Evolutionary conservation across 2,329 filamentous ascomycete genomes (phyloP), one percentile per base, ranked within the genome.

Genomic region (Neonectria faginata): DNA sequence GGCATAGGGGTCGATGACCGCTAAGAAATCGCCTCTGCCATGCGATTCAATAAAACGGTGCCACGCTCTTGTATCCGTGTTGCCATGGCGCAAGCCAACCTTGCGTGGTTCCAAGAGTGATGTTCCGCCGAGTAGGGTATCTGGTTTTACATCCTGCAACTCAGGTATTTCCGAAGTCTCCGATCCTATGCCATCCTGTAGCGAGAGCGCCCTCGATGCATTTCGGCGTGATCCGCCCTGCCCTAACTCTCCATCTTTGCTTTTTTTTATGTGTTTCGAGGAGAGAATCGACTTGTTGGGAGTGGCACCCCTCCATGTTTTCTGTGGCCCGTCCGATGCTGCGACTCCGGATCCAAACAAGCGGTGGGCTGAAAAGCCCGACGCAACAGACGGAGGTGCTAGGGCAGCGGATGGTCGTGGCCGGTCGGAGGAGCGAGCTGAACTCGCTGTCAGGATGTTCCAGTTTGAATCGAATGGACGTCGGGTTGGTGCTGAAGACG

Each of bases 61-160:
- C 76, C 77, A 78, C 48, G 70, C 68, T 27, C 73, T 75, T 27
- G 73, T 67, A 36, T 65, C 42, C 8, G 71, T 71, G 55, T 71
- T 57, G 4, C 62, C 64, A 27, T 67, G 71, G 4, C 67, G 72
- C 5, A 68, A 65, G 10, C 57, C 56, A 20, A 64, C 54, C 10
- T 76, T 51, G 12, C 67, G 62, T 16, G 57, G 65, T 36, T 73
- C 64, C 69, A 70, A 75, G 8, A 56, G 55, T 16, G 60, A 61
- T 5, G 66, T 36, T 51, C 70, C 60, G 33, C 72, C 55, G 16
- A 62, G 57, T 7, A 54, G 42, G 27, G 60, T 48, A 29, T 61
- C 55, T 20, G n/a, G 9, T 8, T 63, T 59, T 25, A 44, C 45
- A 9, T 42, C 16, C 33, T 60, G 52, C 10, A 63, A 60, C n/a